These are phyloP conservation scores for Lanmaoa rubissima DNA, from an alignment of 768 basidiomycete genomes.

Conservation along the genomic window DNA sequence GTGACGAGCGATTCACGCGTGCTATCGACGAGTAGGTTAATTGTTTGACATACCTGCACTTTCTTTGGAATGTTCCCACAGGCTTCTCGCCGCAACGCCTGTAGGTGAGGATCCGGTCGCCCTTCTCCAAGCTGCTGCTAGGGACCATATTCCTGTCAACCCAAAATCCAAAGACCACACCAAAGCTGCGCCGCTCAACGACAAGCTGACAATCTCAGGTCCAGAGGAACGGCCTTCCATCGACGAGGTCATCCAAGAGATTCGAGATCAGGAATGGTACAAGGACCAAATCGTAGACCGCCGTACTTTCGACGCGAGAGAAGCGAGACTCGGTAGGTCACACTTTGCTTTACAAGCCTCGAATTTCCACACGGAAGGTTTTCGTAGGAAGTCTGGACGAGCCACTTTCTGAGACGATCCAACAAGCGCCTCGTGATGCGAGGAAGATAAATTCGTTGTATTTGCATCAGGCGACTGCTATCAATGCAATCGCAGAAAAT, in stretches of 20 bases:
- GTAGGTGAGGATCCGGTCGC: slow-evolving; percentile 56
- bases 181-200: not conserved
- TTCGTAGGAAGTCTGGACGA: slow-evolving; percentile 46
- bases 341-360: not conserved
- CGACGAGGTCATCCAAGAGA: slow-evolving; percentile 53
- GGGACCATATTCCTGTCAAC: slow-evolving; percentile 69
- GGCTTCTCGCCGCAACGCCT: slow-evolving; percentile 56
- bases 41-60: not conserved
- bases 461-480: slow-evolving; percentile 66
- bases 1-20: slow-evolving; percentile 60
- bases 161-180: slow-evolving; percentile 32
- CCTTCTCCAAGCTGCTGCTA: slow-evolving; percentile 64
- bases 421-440: slow-evolving; percentile 51
- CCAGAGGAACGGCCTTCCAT: slow-evolving; percentile 57
- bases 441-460: slow-evolving; percentile 67
- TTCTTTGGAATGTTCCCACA: slow-evolving; percentile 23
- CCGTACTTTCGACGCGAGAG: slow-evolving; percentile 51
- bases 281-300: slow-evolving; percentile 63
- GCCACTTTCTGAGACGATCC: slow-evolving; percentile 57
- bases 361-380: not conserved
- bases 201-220: slow-evolving; percentile 33
- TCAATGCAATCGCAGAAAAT: slow-evolving; percentile 55
- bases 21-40: slow-evolving; percentile 66
- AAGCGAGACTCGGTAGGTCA: slow-evolving; percentile 47
- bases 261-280: slow-evolving; percentile 64